Conservation (phyloP, 164 flowering plant genomes). For the Vitis rotundifolia region DNA sequence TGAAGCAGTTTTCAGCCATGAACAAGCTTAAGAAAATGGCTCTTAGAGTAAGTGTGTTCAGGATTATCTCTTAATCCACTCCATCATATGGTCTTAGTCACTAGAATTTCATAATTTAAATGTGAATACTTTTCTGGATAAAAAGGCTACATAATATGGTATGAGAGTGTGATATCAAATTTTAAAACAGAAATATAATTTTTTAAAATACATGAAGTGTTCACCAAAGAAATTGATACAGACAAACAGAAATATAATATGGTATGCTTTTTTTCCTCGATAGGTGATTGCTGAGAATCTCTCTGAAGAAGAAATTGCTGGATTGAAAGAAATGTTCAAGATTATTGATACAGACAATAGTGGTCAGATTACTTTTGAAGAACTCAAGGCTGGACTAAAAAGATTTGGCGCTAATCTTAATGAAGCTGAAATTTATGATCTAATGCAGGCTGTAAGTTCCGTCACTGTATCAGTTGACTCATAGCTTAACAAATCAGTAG, state of each 20-base stretch:
- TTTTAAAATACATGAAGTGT: background rate
- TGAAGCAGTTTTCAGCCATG: conserved; percentile 88
- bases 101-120: background rate
- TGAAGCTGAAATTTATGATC: conserved; percentile 68
- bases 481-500: background rate
- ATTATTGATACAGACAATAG: conserved; percentile 85
- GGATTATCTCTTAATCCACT: background rate
- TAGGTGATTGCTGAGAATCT: conserved; percentile 85
- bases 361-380: conserved; percentile 88
- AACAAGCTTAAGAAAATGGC: conserved; percentile 90
- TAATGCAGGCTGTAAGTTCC: conserved; percentile 85
- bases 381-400: conserved; percentile 75
- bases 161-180: too few species aligned
- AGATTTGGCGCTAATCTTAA: conserved; percentile 78
- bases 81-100: background rate
- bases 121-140: background rate
- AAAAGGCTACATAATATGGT: background rate
- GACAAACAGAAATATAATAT: too few species aligned
- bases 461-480: background rate
- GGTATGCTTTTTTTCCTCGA: too few species aligned
- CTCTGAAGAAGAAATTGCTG: conserved; percentile 91
- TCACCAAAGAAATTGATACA: too few species aligned
- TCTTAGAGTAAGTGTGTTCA: conserved; percentile 55
- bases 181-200: background rate
- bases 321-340: conserved; percentile 86